Conservation (phyloP, 768 basidiomycete genomes). For the Scleroderma citrinum region DNA sequence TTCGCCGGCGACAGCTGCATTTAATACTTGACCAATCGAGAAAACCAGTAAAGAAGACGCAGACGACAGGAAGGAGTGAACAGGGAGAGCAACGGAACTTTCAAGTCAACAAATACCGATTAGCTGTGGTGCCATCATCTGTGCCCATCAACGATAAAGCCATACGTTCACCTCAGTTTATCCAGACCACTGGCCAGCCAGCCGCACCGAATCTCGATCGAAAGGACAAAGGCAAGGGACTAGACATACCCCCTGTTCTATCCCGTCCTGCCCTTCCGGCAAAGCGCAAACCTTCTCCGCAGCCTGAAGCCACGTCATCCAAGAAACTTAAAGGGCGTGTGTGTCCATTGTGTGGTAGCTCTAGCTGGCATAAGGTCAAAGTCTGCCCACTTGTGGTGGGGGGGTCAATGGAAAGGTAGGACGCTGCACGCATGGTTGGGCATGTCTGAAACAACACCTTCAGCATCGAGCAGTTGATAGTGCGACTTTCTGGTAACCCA, state of each 20-base stretch:
- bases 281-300: conserved; percentile 34
- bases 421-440: neutral
- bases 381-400: conserved; percentile 50
- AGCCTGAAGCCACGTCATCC: conserved; percentile 18
- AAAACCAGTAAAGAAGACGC: conserved; percentile 40
- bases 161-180: too few species aligned
- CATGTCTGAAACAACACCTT: conserved; percentile 2
- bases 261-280: conserved; percentile 13
- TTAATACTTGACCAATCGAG: conserved; percentile 63
- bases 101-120: neutral
- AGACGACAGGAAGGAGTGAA: conserved; percentile 1
- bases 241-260: too few species aligned
- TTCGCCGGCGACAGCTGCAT: conserved; percentile 46
- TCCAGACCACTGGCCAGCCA: too few species aligned
- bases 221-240: too few species aligned
- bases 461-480: conserved; percentile 41
- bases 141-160: neutral
- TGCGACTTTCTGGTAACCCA: conserved; percentile 38
- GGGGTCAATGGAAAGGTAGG: conserved; percentile 48
- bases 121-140: neutral
- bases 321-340: conserved; percentile 35
- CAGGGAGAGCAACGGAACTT: neutral
- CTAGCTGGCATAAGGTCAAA: conserved; percentile 43
- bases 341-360: conserved; percentile 46
- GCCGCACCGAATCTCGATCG: too few species aligned